A percentile compares a stretch with the other conserved stretches of the same genome.
phyloP scores from a whole-genome alignment of 2,329 filamentous ascomycete species.

The Arachnopeziza araneosa region DNA sequence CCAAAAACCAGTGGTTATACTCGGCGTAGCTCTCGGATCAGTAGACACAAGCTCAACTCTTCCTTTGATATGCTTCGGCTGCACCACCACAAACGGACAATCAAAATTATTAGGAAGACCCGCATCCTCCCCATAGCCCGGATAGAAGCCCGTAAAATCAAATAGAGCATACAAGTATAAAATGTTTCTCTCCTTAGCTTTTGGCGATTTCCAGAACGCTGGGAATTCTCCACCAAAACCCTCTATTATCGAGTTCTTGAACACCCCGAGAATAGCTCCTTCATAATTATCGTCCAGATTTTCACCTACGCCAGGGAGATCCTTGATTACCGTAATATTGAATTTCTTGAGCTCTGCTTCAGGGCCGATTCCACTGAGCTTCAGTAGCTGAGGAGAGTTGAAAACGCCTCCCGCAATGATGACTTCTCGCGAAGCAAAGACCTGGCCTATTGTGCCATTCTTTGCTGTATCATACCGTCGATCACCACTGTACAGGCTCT shows the following conservation, averaged over 20 bases:
- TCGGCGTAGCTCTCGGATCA: constrained; percentile 55
- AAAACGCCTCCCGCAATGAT: constrained; percentile 43
- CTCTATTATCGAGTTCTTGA: constrained; percentile 27
- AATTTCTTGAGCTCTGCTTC: constrained; percentile 34
- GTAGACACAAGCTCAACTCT: constrained; percentile 54
- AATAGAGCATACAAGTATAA: constrained; percentile 30
- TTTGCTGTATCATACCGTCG: neutral
- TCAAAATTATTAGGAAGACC: neutral
- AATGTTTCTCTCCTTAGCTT: constrained; percentile 35
- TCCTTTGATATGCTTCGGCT: constrained; percentile 61
- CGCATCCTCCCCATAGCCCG: constrained; percentile 30
- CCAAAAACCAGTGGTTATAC: constrained; percentile 46
- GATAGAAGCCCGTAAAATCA: constrained; percentile 39
- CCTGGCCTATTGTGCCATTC: constrained; percentile 34
- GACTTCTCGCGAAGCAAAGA: constrained; percentile 34
- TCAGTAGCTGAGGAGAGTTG: constrained; percentile 42
- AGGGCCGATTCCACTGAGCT: constrained; percentile 41
- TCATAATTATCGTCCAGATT: constrained; percentile 53
- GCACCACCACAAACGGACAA: constrained; percentile 27
- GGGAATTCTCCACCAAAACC: constrained; percentile 28
- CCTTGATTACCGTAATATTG: constrained; percentile 45
- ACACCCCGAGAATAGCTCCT: constrained; percentile 38
- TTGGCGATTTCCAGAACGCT: constrained; percentile 26
- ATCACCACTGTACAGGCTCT: constrained; percentile 32
- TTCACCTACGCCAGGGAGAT: constrained; percentile 58